Evolutionary conservation across 768 basidiomycete genomes (phyloP).

Genomic region (Galerina sulciceps): DNA sequence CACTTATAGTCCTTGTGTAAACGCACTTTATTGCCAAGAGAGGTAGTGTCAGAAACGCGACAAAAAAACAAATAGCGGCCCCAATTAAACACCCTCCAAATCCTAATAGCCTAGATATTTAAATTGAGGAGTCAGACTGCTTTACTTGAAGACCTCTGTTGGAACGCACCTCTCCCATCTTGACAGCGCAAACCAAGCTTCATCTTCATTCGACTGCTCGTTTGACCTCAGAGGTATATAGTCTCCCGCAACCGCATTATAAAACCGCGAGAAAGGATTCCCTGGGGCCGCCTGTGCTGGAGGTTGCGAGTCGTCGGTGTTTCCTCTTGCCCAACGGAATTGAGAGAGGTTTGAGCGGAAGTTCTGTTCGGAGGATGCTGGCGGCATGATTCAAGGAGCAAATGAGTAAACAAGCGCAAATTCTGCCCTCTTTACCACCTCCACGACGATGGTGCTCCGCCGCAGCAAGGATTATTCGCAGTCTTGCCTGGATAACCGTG

Average conservation of each 20-base stretch:
- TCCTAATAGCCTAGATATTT: conserved; percentile 70
- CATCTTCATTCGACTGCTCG: conserved; percentile 90
- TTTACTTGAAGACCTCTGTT: not conserved
- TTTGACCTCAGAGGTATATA: conserved; percentile 87
- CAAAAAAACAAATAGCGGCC: conserved; percentile 91
- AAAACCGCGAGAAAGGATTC: conserved; percentile 87
- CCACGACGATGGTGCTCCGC: no score
- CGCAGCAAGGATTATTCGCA: no score
- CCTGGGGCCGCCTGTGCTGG: conserved; percentile 36
- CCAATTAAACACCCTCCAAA: conserved; percentile 91
- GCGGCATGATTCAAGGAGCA: conserved; percentile 24
- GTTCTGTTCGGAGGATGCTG: conserved; percentile 56
- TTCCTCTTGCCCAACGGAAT: conserved; percentile 84
- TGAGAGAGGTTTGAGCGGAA: conserved; percentile 81
- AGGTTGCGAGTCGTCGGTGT: conserved; percentile 69
- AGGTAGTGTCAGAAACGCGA: conserved; percentile 86
- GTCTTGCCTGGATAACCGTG: no score
- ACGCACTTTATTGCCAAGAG: conserved; percentile 44
- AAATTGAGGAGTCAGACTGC: not conserved
- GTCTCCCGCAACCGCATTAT: conserved; percentile 81
- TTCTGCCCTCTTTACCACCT: not conserved
- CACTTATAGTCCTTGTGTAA: not conserved
- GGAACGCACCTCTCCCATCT: conserved; percentile 85
- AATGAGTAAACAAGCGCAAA: conserved; percentile 20
- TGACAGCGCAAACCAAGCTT: conserved; percentile 90